Conservation (phyloP, 257 asterid species). For the Capsicum pubescens region DNA sequence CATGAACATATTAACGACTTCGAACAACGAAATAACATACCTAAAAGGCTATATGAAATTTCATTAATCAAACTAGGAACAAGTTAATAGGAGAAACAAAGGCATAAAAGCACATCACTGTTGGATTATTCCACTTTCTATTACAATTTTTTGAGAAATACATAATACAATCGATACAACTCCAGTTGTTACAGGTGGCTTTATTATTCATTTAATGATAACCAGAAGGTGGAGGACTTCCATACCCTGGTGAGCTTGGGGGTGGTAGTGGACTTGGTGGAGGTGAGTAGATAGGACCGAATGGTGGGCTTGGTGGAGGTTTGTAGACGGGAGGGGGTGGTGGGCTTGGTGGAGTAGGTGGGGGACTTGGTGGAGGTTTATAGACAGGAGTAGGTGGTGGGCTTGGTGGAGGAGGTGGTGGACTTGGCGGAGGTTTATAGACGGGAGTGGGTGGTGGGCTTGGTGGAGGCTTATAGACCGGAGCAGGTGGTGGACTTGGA, state of each 20-base stretch:
- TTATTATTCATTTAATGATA: not conserved
- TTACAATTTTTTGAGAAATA: not conserved
- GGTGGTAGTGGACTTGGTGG: not conserved
- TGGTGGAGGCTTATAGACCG: not conserved
- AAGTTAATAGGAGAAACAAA: not conserved
- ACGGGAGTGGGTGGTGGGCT: not conserved
- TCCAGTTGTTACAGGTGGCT: not conserved
- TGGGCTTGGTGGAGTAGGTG: not conserved
- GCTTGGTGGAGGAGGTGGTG: not conserved
- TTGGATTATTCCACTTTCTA: not conserved
- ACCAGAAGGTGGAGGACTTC: conserved; percentile 1
- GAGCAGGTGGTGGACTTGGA: not conserved
- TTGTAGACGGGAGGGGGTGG: not conserved
- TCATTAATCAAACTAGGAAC: conserved; percentile 5
- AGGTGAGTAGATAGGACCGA: not conserved
- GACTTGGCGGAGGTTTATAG: not conserved
- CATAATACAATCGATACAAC: not conserved
- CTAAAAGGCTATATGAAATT: conserved; percentile 12
- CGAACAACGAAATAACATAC: not conserved
- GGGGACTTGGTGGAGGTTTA: not conserved
- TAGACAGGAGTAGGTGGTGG: not conserved
- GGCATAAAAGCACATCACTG: not conserved
- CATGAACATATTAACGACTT: not conserved
- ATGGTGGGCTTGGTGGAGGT: not conserved
- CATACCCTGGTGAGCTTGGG: not conserved